Evolutionary conservation across 2,329 filamentous ascomycete genomes (phyloP).

Genomic region (Aspergillus fumigatus): DNA sequence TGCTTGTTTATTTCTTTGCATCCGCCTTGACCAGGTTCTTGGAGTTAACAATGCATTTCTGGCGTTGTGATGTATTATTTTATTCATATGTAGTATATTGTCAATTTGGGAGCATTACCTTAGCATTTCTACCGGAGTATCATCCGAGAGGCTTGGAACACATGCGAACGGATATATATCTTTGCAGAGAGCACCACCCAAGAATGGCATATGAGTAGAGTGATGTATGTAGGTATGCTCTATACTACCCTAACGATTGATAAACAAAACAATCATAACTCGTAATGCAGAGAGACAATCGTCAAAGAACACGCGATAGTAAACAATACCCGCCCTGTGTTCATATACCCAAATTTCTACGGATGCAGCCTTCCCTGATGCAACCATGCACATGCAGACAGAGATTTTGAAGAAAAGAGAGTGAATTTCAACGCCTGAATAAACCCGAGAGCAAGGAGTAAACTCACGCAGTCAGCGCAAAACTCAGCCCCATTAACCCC

Average conservation of each 20-base stretch:
- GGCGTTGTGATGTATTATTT: neutral
- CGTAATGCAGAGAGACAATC: neutral
- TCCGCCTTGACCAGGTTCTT: slow-evolving; percentile 1
- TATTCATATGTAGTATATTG: neutral
- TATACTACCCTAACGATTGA: neutral
- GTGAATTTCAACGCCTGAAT: neutral
- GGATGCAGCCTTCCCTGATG: neutral
- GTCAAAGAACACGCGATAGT: neutral
- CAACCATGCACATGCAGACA: neutral
- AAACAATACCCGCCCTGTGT: neutral
- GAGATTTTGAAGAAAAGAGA: neutral
- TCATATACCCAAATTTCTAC: neutral
- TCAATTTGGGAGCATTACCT: neutral
- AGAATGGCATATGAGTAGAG: neutral
- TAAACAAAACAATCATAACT: neutral
- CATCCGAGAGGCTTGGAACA: neutral
- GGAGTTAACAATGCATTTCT: slow-evolving; percentile 1
- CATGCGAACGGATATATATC: neutral
- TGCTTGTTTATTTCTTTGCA: neutral
- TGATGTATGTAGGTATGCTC: neutral
- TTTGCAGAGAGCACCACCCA: too few relatives aligned
- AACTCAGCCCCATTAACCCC: slow-evolving; percentile 79
- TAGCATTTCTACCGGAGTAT: neutral
- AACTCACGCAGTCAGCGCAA: slow-evolving; percentile 65
- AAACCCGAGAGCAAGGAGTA: neutral